Evolutionary conservation across 108 stramenopile genomes (phyloP), one percentile per base, ranked within the genome.

Genomic region (Asterionellopsis glacialis): DNA sequence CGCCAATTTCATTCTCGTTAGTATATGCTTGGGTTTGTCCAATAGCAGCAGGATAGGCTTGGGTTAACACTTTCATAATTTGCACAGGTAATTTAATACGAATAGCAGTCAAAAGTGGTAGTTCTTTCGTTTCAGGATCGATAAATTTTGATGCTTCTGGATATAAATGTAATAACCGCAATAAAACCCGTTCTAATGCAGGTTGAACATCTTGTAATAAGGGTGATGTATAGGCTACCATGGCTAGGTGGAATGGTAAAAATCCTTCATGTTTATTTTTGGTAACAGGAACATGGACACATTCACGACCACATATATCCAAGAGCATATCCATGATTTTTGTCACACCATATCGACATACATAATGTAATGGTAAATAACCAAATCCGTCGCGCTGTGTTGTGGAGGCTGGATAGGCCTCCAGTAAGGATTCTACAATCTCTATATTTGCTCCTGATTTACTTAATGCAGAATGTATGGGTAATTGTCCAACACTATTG

Each of bases 291-390:
- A 33, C 33, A 33, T 33, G 33, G 33, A 33, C 33, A 33, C 33
- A 33, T 33, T 33, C 33, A 2, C 33, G 33, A 33, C 33, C 33
- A 33, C 33, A 33, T 2, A 33, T 33, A 33, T 33, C 7, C 33
- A 33, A 33, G 7, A 33, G 2, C 7, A 5, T 19, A 21, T 24
- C 15, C 52, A 24, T 53, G 21, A 25, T 25, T 3, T 53, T 5
- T 3, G 15, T 53, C 1, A 21, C 52, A 3, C 52, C 52, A 53
- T 24, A 19, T 2, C 24, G 19, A 25, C 52, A 53, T 15, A 19
- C 52, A 53, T 53, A 25, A 53, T 53, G 52, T 6, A 53, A 15
- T 2, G 52, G 52, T 1, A 53, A 19, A 9, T 25, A 53, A 23
- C 52, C 52, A 24, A 15, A 15, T 25, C 52, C 52, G 22, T 53